Evolutionary conservation across 495 filamentous ascomycete species (phyloP), one percentile per base, ranked within the genome.

Genomic region (Articulospora tetracladia): DNA sequence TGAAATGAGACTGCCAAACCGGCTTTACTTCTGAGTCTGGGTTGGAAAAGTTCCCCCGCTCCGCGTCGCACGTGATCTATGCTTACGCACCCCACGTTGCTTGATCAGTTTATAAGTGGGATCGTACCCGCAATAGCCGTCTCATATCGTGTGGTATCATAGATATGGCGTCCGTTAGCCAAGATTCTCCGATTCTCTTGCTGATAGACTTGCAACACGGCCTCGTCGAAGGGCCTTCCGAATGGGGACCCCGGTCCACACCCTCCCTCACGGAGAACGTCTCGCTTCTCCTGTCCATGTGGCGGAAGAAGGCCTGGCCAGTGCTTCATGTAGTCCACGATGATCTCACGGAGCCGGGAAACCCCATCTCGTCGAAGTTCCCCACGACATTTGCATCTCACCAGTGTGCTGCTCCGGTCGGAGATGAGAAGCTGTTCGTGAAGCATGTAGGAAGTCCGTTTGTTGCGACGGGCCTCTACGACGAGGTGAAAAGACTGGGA

Each of bases 311-410:
- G 1, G 1, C 2, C 22, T 65, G 58, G 58, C 63, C 63, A 20
- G 46, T 65, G 23, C 24, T 65, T 0, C 63, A 65, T 30, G 32
- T 65, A 22, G 54, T 58, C 3, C 63, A 65, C 58, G 63, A 65
- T 34, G 63, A 58, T n/a, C 15, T 65, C 13, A 13, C 17, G 12
- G 58, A 65, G 1, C 36, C 32, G 3, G 34, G 20, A 0, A 61
- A 61, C 47, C 46, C 50, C 13, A 58, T 65, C 17, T 51, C 47
- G 2, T 39, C 59, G 17, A 53, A 34, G 7, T 55, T 22, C 22
- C 63, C 63, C 8, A 54, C 46, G 13, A 58, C 63, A 0, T 65
- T 58, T 22, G 55, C 53, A 12, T n/a, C 34, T 39, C 58, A 65
- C 27, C 20, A 19, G 0, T 54, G 48, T 36, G 58, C 63, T 12